A percentile compares a stretch with the other conserved stretches of the same genome.
phyloP scores from a whole-genome alignment of 768 basidiomycete species.

The Chlorophyllum brunneum region DNA sequence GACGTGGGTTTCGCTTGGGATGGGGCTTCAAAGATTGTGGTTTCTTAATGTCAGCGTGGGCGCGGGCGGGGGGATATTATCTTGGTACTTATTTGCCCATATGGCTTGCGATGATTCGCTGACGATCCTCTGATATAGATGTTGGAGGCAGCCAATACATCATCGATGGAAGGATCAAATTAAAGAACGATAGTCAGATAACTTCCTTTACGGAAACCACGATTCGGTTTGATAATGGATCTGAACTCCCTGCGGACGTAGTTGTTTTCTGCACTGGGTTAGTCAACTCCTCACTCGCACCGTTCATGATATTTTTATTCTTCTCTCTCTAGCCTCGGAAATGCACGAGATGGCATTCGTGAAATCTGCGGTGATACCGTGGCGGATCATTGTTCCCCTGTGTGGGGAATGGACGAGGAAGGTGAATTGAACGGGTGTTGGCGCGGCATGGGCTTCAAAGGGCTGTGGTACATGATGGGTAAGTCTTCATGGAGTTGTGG shows the following conservation, averaged over 20 bases:
- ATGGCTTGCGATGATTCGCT: background rate
- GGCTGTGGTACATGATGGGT: constrained; percentile 63
- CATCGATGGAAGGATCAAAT: constrained; percentile 64
- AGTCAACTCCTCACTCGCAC: background rate
- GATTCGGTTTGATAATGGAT: constrained; percentile 46
- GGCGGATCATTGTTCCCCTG: constrained; percentile 39
- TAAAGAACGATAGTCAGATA: constrained; percentile 58
- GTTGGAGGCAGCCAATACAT: constrained; percentile 59
- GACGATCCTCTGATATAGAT: constrained; percentile 30
- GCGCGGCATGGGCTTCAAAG: constrained; percentile 47
- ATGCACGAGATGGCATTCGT: constrained; percentile 34
- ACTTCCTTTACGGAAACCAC: constrained; percentile 39
- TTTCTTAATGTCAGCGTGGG: constrained; percentile 42
- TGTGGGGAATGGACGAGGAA: constrained; percentile 66
- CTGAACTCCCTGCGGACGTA: constrained; percentile 45
- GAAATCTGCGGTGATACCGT: constrained; percentile 45
- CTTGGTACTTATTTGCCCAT: constrained; percentile 36
- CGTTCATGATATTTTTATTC: background rate
- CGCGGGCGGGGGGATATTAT: constrained; percentile 62
- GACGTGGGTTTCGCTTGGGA: constrained; percentile 54
- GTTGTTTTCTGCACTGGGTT: constrained; percentile 60
- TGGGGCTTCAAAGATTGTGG: constrained; percentile 51
- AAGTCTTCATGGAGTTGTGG: background rate
- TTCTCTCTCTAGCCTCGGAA: constrained; percentile 35
- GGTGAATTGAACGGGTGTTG: constrained; percentile 53